Percentiles rank a stretch among this genome's conserved stretches.
phyloP scores from a whole-genome alignment of 2,329 filamentous ascomycete genomes.

The Colletotrichum musae region DNA sequence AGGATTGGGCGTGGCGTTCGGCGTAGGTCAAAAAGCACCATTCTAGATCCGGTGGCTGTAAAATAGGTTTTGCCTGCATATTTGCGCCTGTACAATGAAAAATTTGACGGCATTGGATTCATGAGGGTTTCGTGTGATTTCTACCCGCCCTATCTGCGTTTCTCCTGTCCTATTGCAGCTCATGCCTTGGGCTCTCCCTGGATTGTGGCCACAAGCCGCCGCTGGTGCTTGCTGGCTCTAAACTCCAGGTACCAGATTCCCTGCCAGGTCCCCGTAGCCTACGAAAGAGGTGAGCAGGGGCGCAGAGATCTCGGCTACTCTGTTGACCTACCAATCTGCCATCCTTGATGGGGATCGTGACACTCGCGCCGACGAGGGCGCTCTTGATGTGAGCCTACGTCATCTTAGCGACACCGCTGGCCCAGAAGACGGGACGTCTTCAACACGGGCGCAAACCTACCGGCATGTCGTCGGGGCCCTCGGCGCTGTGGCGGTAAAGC shows the following conservation, averaged over 20 bases:
- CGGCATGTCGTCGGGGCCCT: conserved; percentile 95
- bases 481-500: conserved; percentile 88
- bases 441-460: conserved; percentile 56
- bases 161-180: neutral
- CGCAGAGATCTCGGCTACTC: too few species aligned
- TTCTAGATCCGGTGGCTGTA: conserved; percentile 34
- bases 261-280: conserved; percentile 81
- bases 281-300: neutral
- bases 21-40: conserved; percentile 40
- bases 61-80: conserved; percentile 30
- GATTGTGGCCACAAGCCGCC: conserved; percentile 92
- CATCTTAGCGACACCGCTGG: conserved; percentile 14
- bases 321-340: conserved; percentile 76
- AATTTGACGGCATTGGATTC: conserved; percentile 7
- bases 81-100: conserved; percentile 15
- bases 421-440: neutral
- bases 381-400: conserved; percentile 92
- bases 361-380: conserved; percentile 87
- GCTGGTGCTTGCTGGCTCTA: conserved; percentile 79
- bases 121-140: conserved; percentile 4
- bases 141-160: conserved; percentile 2
- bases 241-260: conserved; percentile 98
- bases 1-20: conserved; percentile 42
- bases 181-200: conserved; percentile 81
- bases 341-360: conserved; percentile 91